A percentile compares a stretch with the other conserved stretches of the same genome.
These are phyloP conservation scores for Auricularia sp. DNA, from an alignment of 768 basidiomycete species.

Conservation along the genomic window DNA sequence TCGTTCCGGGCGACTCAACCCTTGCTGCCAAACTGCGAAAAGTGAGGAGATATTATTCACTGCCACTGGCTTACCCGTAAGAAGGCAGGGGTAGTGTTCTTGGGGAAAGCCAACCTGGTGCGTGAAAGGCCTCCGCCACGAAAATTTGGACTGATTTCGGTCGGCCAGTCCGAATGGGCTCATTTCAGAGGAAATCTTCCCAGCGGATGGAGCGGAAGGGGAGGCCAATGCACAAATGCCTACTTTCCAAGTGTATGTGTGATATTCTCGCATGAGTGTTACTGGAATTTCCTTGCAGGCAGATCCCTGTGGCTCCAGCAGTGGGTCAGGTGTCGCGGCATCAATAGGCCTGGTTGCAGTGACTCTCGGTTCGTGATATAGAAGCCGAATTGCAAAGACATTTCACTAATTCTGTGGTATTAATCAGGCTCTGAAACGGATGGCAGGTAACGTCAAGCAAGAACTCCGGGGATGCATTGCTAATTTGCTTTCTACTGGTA, in stretches of 20 bases:
- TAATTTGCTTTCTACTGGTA: conserved; percentile 15
- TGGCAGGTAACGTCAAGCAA: conserved; percentile 10
- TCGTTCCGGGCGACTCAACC: conserved; percentile 26
- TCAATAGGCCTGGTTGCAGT: conserved; percentile 39
- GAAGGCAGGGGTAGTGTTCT: conserved; percentile 2
- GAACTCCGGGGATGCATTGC: background rate
- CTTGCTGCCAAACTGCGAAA: conserved; percentile 23
- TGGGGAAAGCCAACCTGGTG: conserved; percentile 43
- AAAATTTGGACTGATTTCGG: background rate
- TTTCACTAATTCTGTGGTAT: too few relatives aligned
- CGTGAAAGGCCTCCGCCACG: background rate
- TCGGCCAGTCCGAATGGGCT: conserved; percentile 35
- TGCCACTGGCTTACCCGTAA: background rate
- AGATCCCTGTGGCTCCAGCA: conserved; percentile 49
- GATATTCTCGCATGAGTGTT: background rate
- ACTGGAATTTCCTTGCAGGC: conserved; percentile 12
- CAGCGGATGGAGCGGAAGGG: conserved; percentile 49
- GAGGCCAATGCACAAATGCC: conserved; percentile 40
- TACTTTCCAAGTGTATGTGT: conserved; percentile 31
- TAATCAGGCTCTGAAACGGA: conserved; percentile 34
- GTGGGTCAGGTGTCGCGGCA: conserved; percentile 46
- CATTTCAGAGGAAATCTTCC: conserved; percentile 36
- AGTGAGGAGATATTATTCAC: background rate
- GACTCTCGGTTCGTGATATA: conserved; percentile 17
- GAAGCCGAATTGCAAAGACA: too few relatives aligned